phyloP scores from a whole-genome alignment of 2,329 filamentous ascomycete species.

The Xylaria sp. region DNA sequence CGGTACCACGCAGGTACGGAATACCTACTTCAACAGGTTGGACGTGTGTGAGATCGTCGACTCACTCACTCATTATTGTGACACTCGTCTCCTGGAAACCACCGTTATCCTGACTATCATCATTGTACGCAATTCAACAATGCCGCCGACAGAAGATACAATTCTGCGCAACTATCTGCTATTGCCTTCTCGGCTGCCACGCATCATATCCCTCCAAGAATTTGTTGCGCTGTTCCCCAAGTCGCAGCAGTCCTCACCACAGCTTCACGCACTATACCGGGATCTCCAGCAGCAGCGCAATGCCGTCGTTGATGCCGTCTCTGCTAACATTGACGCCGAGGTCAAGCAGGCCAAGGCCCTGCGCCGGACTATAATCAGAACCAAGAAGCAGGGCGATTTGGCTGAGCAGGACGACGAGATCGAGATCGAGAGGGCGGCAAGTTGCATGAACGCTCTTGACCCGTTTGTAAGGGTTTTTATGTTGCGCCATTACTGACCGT shows the following conservation, averaged over 20 bases:
- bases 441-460: conserved; percentile 22
- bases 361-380: conserved; percentile 51
- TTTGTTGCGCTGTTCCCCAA: conserved; percentile 75
- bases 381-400: conserved; percentile 47
- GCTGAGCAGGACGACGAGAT: conserved; percentile 57
- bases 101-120: background rate
- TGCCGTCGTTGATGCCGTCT: conserved; percentile 61
- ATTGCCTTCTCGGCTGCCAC: conserved; percentile 66
- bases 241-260: conserved; percentile 57
- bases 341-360: conserved; percentile 54
- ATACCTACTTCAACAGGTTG: too few relatives aligned
- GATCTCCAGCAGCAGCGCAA: conserved; percentile 73
- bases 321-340: conserved; percentile 60
- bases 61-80: too few relatives aligned
- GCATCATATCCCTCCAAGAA: conserved; percentile 65
- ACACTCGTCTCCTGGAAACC: too few relatives aligned
- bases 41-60: too few relatives aligned
- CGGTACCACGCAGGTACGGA: too few relatives aligned
- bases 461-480: background rate
- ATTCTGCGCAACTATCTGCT: conserved; percentile 77
- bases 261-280: conserved; percentile 67
- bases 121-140: conserved; percentile 32
- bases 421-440: conserved; percentile 55
- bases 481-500: conserved; percentile 9
- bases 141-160: conserved; percentile 68